Evolutionary conservation across 768 basidiomycete species (phyloP), one percentile per base, ranked within the genome.

Genomic region (Megacollybia marginata): DNA sequence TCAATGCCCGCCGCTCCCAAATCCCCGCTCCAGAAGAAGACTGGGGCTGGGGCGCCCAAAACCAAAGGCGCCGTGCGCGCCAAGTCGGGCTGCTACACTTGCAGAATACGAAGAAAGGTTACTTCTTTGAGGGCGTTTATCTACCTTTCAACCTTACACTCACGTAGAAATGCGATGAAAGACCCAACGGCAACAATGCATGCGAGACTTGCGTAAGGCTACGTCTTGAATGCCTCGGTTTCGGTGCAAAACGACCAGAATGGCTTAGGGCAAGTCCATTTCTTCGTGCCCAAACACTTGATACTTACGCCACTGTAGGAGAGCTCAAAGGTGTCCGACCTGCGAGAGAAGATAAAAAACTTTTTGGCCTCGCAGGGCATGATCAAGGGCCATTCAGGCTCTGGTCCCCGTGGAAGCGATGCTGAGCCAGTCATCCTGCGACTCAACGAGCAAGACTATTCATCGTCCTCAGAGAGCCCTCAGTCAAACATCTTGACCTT

Each of bases 21-120:
- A 28, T 28, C 23, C 23, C 23, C 23, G 23, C 4, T 28, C 4
- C 23, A 28, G 23, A 28, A 28, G 23, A 28, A 28, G 23, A 49
- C 62, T 64, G 78, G 78, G 58, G 71, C 62, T 64, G 78, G 78
- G 58, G 71, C 77, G 62, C 75, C 82, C 54, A 89, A 89, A 64
- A 74, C 80, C 54, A 91, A 89, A 74, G 88, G 85, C 63, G 83
- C 85, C 49, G 79, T 84, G 28, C 83, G 88, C 62, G 88, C 88
- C 49, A 91, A 91, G 76, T 85, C 86, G 48, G 88, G 89, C 55
- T 92, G 89, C 65, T 91, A 89, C 69, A 91, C 88, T 50, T 91
- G 88, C 71, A 78, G 88, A 59, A 88, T 91, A 36, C 79, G 89
- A 56, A 76, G 88, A 59, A 90, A 91, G 85, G 88, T 88, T 46